Base-by-base conservation (phyloP, 495 filamentous ascomycete species). In the Filosporella fistucella region DNA sequence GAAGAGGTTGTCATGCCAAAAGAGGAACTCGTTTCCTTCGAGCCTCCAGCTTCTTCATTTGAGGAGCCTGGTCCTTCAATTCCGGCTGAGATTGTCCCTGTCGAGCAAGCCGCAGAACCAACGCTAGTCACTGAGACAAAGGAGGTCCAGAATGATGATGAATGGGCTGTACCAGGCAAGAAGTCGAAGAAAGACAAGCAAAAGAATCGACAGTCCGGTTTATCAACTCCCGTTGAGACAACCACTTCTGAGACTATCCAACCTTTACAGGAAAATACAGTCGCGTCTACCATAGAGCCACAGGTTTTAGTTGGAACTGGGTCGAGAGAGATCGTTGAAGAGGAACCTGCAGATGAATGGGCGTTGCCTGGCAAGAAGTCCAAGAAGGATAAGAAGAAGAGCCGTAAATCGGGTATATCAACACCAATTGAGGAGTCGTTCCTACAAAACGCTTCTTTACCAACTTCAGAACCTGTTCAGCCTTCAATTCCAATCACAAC, bases 351-450 rank as follows among this genome's bases (percentile, higher is more conserved):
- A 10, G 41, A 43, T 8, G 25, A 43, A 2, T 20, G 52, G 18
- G 47, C 29, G 41, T 24, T 42, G 5, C 21, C 39, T 22, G 37
- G 20, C 30, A 59, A 62, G 35, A 52, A 45, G 25, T 50, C 56
- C 2, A 58, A 51, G 43, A 56, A 56, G 23, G 43, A 56, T 23
- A 54, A 52, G 45, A 52, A 54, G 36, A 58, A 58, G 42, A 58
- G 48, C 26, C 24, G 38, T 6, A 55, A 52, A 17, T 49, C 55
- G 35, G 51, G 47, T 21, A 14, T 49, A 8, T 51, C 55, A n/a
- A 42, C 39, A 28, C 39, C 39, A 4, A 20, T 38, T 9, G 35
- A 38, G 17, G 39, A 42, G 39, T n/a, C n/a, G 5, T n/a, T n/a
- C n/a, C n/a, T n/a, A n/a, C n/a, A n/a, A n/a, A n/a, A n/a, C n/a